A percentile compares a stretch with the other conserved stretches of the same genome.
Conservation (phyloP, 2,329 filamentous ascomycete species). For the Monilinia laxa region DNA sequence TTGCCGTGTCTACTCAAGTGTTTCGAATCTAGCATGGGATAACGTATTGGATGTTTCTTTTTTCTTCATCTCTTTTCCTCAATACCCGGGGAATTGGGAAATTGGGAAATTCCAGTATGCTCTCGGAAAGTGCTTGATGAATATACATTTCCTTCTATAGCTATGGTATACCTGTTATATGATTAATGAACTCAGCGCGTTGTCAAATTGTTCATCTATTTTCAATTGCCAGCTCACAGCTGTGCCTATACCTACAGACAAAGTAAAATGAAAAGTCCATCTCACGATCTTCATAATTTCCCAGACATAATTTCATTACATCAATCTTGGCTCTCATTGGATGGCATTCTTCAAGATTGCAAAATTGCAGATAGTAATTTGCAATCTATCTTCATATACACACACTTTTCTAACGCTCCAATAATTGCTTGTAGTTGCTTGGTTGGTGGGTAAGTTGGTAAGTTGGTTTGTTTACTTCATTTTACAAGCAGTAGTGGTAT, state of each 20-base stretch:
- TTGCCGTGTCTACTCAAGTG: not conserved
- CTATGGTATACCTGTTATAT: not conserved
- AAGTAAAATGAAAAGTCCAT: constrained; percentile 13
- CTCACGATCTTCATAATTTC: constrained; percentile 13
- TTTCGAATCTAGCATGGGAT: constrained; percentile 10
- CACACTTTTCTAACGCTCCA: not conserved
- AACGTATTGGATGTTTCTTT: not conserved
- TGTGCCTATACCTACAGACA: not conserved
- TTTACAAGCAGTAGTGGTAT: constrained; percentile 18
- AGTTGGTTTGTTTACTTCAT: constrained; percentile 18
- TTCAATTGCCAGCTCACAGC: constrained; percentile 1
- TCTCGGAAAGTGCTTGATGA: not conserved
- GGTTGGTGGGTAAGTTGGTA: not conserved
- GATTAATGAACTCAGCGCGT: not conserved
- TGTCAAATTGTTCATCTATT: constrained; percentile 2
- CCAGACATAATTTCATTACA: constrained; percentile 9
- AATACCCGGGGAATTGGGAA: not conserved
- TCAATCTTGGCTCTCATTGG: not conserved
- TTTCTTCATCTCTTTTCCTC: not conserved
- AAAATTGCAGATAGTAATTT: constrained; percentile 15
- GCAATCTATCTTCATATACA: constrained; percentile 9
- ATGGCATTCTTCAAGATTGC: not conserved
- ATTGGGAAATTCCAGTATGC: constrained; percentile 2
- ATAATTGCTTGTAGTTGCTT: not conserved
- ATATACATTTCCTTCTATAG: not conserved